These are phyloP conservation scores for Plasmodium knowlesi DNA, from an alignment of 169 alveolate genomes.

Conservation along the genomic window DNA sequence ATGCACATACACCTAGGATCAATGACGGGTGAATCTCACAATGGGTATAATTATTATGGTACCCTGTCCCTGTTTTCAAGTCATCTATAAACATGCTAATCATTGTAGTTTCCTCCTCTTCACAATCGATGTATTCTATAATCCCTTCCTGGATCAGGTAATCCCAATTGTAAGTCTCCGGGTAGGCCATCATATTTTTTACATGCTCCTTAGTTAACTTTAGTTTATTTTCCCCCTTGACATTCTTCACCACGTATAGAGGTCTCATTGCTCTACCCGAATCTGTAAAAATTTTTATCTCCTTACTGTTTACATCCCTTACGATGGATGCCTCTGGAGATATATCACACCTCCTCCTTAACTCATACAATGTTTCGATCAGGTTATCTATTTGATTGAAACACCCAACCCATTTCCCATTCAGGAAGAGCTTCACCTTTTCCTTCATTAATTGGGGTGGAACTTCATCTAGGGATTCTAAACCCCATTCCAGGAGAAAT, in stretches of 20 bases:
- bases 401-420: slow-evolving; percentile 98
- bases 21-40: slow-evolving; percentile 99
- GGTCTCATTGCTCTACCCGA: slow-evolving; percentile 99
- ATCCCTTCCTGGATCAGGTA: slow-evolving; percentile 94
- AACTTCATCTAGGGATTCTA: slow-evolving; percentile 90
- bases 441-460: slow-evolving; percentile 92
- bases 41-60: slow-evolving; percentile 97
- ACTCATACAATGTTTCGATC: slow-evolving; percentile 88
- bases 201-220: slow-evolving; percentile 89
- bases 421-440: slow-evolving; percentile 94
- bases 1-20: slow-evolving; percentile 99
- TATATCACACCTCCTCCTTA: slow-evolving; percentile 93
- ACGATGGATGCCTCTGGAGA: slow-evolving; percentile 97
- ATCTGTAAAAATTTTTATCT: slow-evolving; percentile 97
- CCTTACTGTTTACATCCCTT: slow-evolving; percentile 93
- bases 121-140: slow-evolving; percentile 99
- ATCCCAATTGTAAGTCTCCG: slow-evolving; percentile 84
- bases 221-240: slow-evolving; percentile 83
- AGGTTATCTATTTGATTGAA: slow-evolving; percentile 94
- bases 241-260: slow-evolving; percentile 94
- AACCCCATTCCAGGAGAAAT: slow-evolving; percentile 92
- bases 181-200: slow-evolving; percentile 69
- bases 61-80: slow-evolving; percentile 85
- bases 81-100: slow-evolving; percentile 98
- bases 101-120: slow-evolving; percentile 99